Base-by-base conservation (phyloP, 495 filamentous ascomycete species). In the Podospora pseudopauciseta region DNA sequence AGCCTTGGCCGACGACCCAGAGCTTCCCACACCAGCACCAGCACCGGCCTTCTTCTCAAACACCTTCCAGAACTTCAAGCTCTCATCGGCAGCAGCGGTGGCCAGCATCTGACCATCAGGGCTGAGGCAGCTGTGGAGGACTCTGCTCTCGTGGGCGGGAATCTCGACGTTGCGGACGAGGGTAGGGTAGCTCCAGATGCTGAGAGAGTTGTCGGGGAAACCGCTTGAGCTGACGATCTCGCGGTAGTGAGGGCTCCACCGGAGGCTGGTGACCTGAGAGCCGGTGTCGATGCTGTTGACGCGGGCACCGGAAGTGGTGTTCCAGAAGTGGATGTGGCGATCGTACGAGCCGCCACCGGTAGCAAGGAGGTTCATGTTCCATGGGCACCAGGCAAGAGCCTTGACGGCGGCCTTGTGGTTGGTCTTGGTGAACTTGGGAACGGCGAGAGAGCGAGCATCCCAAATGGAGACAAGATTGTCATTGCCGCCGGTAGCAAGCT, bases 301-400 rank as follows among this genome's bases (percentile, higher is more conserved):
- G 65, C 95, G 90, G 28, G 95, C 95, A 67, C 95, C 95, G 7
- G 95, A 96, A 18, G 95, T 98, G 60, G 91, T 92, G 84, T 99
- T 99, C 95, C 95, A 99, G 87, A 98, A 99, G 81, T 98, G 96
- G 78, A 99, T 99, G 81, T 97, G 91, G 71, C 92, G 89, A 77
- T 98, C 95, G 78, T 97, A 95, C 26, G 93, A 95, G 63, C 95
- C 95, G 72, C 96, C 96, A 39, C 96, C 95, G 28, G 96, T 97
- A 55, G 96, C 95, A 18, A 99, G 90, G 16, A 98, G 85, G 85
- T 97, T 98, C 73, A 90, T 85, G 83, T 97, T 96, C 95, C 95
- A 99, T 32, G 95, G 96, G 85, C 95, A 99, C 95, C 95, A 99
- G 67, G 92, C 91, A 49, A 99, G 86, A 54, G 96, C 95, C 86